Conservation (phyloP, 768 basidiomycete genomes). For the Mycena chlorophos region DNA sequence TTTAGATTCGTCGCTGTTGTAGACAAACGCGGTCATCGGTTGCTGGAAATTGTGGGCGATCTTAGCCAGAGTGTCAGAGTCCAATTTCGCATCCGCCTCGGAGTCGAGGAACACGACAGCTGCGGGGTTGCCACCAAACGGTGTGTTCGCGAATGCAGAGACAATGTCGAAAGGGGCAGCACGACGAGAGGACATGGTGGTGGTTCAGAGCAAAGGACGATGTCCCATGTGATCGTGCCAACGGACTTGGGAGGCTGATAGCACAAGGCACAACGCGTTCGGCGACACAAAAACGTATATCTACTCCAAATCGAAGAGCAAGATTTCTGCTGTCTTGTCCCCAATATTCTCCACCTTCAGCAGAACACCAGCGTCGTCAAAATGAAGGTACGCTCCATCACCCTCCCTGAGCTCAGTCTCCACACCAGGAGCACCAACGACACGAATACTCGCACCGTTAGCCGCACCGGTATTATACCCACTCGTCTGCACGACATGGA, state of each 20-base stretch:
- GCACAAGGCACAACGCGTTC: too few relatives aligned
- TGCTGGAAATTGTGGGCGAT: conserved; percentile 48
- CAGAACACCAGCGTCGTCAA: conserved; percentile 42
- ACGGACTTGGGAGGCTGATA: too few relatives aligned
- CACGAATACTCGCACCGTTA: conserved; percentile 55
- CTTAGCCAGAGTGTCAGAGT: conserved; percentile 29
- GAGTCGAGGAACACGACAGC: conserved; percentile 41
- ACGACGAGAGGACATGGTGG: conserved; percentile 6
- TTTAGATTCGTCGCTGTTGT: conserved; percentile 24
- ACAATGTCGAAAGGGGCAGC: conserved; percentile 36
- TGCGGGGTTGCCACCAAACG: conserved; percentile 49
- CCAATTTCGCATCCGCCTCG: conserved; percentile 18
- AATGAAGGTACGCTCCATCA: conserved; percentile 76
- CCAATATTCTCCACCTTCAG: conserved; percentile 64
- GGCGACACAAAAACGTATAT: too few relatives aligned
- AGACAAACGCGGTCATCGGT: conserved; percentile 41
- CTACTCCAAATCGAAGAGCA: conserved; percentile 77
- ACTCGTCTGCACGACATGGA: conserved; percentile 82
- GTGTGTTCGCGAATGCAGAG: conserved; percentile 44
- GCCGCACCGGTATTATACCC: conserved; percentile 69
- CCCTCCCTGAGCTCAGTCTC: conserved; percentile 72
- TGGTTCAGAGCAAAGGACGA: too few relatives aligned
- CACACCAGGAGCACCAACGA: conserved; percentile 42
- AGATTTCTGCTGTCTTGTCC: conserved; percentile 63
- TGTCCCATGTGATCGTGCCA: too few relatives aligned